Base-by-base conservation (phyloP, 2,329 filamentous ascomycete species). In the Aspergillus ruber region DNA sequence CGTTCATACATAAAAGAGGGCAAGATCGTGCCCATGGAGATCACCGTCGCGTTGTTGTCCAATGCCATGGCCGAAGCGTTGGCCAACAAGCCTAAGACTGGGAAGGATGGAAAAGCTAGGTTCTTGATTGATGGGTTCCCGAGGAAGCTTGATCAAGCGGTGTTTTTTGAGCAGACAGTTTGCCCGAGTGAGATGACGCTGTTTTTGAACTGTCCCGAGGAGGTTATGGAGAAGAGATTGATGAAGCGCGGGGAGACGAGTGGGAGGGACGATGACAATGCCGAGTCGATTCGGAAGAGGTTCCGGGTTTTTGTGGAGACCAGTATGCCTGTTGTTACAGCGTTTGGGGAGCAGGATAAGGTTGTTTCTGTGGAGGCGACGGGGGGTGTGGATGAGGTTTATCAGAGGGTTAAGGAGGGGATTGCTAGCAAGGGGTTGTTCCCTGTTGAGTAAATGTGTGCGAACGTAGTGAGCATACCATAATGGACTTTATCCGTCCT, bases 21-120 rank as follows among this genome's bases (percentile, higher is more conserved):
- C 50, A 83, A 83, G 59, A 98, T 98, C 69, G 93, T 98, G 54
- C 93, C 93, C n/a, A 95, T 95, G 88, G 91, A 97, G 70, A 90
- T 97, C 44, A 98, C 93, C 4, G 86, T 98, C 50, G 85, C 90
- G 61, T 74, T 98, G 32, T 80, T 98, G 39, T 90, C 96, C 73
- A 95, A 95, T 70, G 89, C 90, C 49, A 97, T 98, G 88, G 78
- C 77, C 48, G 82, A 79, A 7, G 77, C 80, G 10, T 81, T 95
- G 45, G 64, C 76, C n/a, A 41, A 41, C 12, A n/a, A 41, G 47
- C 71, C 76, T 48, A 69, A 74, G 6, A 60, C 64, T 44, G 53
- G 56, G n/a, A 52, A 59, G 54, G 45, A 55, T 50, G 45, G 67
- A 15, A 84, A 82, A 67, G 80, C 80, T 45, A 83, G 86, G 61